phyloP scores from a whole-genome alignment of 2,329 filamentous ascomycete genomes.

The Coniella lustricola region DNA sequence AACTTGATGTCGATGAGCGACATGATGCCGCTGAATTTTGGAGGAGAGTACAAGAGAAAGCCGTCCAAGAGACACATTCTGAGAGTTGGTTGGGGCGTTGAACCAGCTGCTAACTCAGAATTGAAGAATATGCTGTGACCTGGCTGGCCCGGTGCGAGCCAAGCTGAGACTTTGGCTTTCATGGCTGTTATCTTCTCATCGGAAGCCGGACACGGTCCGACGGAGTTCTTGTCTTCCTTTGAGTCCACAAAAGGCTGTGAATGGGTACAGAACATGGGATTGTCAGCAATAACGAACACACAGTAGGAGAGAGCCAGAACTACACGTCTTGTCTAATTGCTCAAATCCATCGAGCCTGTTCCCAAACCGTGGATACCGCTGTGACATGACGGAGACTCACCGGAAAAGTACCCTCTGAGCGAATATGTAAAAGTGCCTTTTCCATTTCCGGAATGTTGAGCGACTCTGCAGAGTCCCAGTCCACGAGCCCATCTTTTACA shows the following conservation, averaged over 20 bases:
- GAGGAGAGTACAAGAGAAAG: constrained; percentile 69
- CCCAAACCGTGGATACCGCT: constrained; percentile 23
- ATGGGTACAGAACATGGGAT: constrained; percentile 6
- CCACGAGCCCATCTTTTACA: constrained; percentile 55
- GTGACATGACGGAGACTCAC: constrained; percentile 37
- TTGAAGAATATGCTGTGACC: constrained; percentile 30
- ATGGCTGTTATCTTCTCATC: constrained; percentile 38
- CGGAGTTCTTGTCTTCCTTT: constrained; percentile 57
- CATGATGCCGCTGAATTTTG: constrained; percentile 45
- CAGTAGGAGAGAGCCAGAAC: too few relatives aligned
- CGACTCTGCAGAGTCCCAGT: constrained; percentile 87
- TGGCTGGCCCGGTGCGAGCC: constrained; percentile 37
- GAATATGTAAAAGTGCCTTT: constrained; percentile 63
- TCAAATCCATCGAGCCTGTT: neutral
- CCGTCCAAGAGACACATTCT: constrained; percentile 75
- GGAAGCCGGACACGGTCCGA: constrained; percentile 48
- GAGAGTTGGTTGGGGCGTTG: constrained; percentile 13
- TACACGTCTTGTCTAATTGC: too few relatives aligned
- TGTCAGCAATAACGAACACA: constrained; percentile 9
- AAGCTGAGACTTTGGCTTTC: constrained; percentile 39
- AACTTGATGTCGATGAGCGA: constrained; percentile 65
- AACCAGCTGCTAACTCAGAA: neutral
- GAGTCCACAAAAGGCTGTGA: constrained; percentile 41
- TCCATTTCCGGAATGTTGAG: constrained; percentile 65
- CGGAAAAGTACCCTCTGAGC: constrained; percentile 56